A percentile compares a stretch with the other conserved stretches of the same genome.
Evolutionary conservation across 192 early-diverging fungal genomes (phyloP).

Genomic region (Radiomyces spectabilis): DNA sequence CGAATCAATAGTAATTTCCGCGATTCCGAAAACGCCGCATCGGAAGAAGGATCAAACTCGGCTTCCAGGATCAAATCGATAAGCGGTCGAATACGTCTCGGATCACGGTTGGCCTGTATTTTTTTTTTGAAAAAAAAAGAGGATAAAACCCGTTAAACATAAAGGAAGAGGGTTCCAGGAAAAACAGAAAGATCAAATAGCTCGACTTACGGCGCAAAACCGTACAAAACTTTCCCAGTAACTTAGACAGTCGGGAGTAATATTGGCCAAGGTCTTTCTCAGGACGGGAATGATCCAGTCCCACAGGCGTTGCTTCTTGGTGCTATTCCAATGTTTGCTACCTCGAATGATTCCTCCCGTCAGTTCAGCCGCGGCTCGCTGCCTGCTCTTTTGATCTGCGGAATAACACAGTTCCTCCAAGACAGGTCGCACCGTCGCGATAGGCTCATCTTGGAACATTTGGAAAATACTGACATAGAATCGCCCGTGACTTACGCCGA

Average conservation of each 20-base stretch:
- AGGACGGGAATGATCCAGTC: slow-evolving; percentile 59
- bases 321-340: slow-evolving; percentile 75
- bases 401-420: slow-evolving; percentile 42
- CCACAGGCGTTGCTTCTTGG: slow-evolving; percentile 54
- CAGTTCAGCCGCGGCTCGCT: slow-evolving; percentile 77
- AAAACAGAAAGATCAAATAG: too few species aligned
- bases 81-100: slow-evolving; percentile 70
- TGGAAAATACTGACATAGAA: slow-evolving; percentile 67
- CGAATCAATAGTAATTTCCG: slow-evolving; percentile 70
- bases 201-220: slow-evolving; percentile 36
- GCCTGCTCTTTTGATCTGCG: slow-evolving; percentile 66
- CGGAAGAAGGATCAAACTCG: slow-evolving; percentile 62
- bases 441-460: slow-evolving; percentile 42
- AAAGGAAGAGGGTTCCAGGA: too few species aligned
- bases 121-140: slow-evolving; percentile 15
- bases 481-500: slow-evolving; percentile 50
- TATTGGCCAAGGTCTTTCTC: slow-evolving; percentile 46
- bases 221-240: slow-evolving; percentile 73
- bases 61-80: slow-evolving; percentile 57
- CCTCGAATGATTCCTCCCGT: slow-evolving; percentile 78
- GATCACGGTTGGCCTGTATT: slow-evolving; percentile 82
- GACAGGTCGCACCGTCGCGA: slow-evolving; percentile 47
- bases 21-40: slow-evolving; percentile 80
- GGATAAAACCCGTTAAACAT: neutral
- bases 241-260: slow-evolving; percentile 65